Evolutionary conservation across 768 basidiomycete species (phyloP).

Genomic region (Boletus rubescentipes): DNA sequence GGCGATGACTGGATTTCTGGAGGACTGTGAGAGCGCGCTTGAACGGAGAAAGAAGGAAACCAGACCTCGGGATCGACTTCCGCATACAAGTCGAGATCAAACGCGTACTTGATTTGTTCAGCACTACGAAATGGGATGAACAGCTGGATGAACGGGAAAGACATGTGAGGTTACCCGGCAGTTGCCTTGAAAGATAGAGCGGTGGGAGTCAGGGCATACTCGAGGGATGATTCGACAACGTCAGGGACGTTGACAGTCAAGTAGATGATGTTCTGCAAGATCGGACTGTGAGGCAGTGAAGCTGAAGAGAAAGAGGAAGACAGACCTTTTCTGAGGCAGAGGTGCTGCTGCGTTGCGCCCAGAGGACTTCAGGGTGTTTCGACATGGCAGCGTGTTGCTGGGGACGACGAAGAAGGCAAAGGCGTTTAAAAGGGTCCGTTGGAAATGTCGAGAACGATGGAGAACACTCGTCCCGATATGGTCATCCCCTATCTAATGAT

Average conservation of each 20-base stretch:
- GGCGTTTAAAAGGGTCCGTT: slow-evolving; percentile 17
- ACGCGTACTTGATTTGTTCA: slow-evolving; percentile 65
- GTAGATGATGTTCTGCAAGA: slow-evolving; percentile 75
- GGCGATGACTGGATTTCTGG: slow-evolving; percentile 46
- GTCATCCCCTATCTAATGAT: slow-evolving; percentile 6
- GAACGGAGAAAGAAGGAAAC: background rate
- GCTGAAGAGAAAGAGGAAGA: slow-evolving; percentile 3
- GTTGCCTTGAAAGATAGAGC: slow-evolving; percentile 66
- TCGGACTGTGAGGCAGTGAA: background rate
- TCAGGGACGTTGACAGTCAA: slow-evolving; percentile 84
- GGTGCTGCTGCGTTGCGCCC: slow-evolving; percentile 89
- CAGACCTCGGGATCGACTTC: slow-evolving; percentile 75
- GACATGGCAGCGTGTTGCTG: slow-evolving; percentile 34
- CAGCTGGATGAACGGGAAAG: background rate
- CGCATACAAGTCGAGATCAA: slow-evolving; percentile 71
- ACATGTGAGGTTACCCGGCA: slow-evolving; percentile 49
- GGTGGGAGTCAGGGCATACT: slow-evolving; percentile 57
- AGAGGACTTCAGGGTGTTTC: slow-evolving; percentile 83
- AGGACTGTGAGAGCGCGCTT: background rate
- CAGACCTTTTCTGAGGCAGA: slow-evolving; percentile 64
- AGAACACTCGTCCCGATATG: slow-evolving; percentile 28
- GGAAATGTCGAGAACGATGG: slow-evolving; percentile 33
- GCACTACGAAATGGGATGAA: slow-evolving; percentile 26
- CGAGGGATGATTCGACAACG: slow-evolving; percentile 56
- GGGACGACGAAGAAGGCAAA: background rate